Evolutionary conservation across 805 yeast species (phyloP).

Genomic region (Cyberlindnera euphorbiiphila): DNA sequence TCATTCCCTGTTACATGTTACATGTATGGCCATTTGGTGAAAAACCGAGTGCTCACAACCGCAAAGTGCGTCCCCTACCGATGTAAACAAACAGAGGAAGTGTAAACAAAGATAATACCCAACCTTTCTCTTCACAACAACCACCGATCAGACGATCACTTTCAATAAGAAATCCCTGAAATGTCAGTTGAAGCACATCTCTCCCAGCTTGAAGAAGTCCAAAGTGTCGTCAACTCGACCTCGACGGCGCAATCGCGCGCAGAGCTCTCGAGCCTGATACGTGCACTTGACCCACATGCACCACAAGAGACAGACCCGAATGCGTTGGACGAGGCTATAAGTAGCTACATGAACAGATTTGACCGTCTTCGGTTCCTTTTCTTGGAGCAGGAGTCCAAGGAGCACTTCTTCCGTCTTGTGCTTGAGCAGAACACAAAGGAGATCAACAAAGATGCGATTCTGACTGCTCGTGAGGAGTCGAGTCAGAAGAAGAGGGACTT

Average conservation of each 20-base stretch:
- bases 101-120: conserved; percentile 1
- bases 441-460: conserved; percentile 34
- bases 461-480: conserved; percentile 27
- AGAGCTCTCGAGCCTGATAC: conserved; percentile 9
- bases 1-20: no score
- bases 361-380: conserved; percentile 59
- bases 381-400: conserved; percentile 69
- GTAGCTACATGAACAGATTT: conserved; percentile 30
- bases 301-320: conserved; percentile 28
- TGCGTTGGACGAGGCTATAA: conserved; percentile 36
- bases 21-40: no score
- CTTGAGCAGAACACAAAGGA: conserved; percentile 32
- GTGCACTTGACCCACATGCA: conserved; percentile 9
- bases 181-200: background rate
- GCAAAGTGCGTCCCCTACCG: no score
- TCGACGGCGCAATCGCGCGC: conserved; percentile 3
- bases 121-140: no score
- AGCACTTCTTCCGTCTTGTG: conserved; percentile 54
- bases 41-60: no score
- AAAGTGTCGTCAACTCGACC: background rate
- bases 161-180: no score
- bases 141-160: no score
- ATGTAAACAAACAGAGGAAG: conserved; percentile 9
- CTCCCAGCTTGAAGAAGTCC: background rate
- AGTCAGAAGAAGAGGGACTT: conserved; percentile 12